phyloP scores from a whole-genome alignment of 768 basidiomycete genomes.

The Coprinopsis sp. region DNA sequence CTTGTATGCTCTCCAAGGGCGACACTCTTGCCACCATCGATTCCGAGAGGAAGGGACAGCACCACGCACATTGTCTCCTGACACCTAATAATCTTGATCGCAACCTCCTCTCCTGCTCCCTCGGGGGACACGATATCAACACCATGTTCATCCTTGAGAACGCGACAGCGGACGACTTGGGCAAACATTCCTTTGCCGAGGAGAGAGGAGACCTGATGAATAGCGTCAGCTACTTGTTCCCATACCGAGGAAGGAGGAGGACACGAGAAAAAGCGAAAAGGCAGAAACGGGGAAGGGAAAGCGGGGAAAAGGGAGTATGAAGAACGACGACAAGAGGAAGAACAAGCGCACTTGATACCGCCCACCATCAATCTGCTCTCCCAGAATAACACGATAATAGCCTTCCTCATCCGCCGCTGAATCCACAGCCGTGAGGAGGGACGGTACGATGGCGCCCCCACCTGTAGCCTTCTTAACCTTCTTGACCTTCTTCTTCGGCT shows the following conservation, averaged over 20 bases:
- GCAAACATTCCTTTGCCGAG: slow-evolving; percentile 99
- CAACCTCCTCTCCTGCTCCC: slow-evolving; percentile 66
- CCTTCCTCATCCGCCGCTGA: slow-evolving; percentile 92
- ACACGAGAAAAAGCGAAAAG: too few relatives aligned
- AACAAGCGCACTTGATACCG: slow-evolving; percentile 94
- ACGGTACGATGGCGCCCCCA: slow-evolving; percentile 40
- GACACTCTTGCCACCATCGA: background rate
- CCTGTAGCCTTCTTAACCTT: background rate
- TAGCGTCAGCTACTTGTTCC: too few relatives aligned
- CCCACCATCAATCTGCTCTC: slow-evolving; percentile 88
- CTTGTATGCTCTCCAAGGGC: background rate
- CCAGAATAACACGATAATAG: slow-evolving; percentile 91
- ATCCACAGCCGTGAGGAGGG: slow-evolving; percentile 69
- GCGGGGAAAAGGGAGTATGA: too few relatives aligned
- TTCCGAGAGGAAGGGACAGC: background rate
- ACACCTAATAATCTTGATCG: slow-evolving; percentile 93
- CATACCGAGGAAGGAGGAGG: too few relatives aligned
- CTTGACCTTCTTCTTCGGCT: slow-evolving; percentile 53
- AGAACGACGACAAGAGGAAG: too few relatives aligned
- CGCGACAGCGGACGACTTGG: slow-evolving; percentile 87
- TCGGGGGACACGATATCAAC: background rate
- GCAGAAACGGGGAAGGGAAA: too few relatives aligned
- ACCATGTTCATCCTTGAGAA: slow-evolving; percentile 61
- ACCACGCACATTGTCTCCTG: slow-evolving; percentile 93
- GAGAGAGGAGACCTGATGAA: too few relatives aligned